Evolutionary conservation across 768 basidiomycete species (phyloP).

Genomic region (Tricholoma terreum): DNA sequence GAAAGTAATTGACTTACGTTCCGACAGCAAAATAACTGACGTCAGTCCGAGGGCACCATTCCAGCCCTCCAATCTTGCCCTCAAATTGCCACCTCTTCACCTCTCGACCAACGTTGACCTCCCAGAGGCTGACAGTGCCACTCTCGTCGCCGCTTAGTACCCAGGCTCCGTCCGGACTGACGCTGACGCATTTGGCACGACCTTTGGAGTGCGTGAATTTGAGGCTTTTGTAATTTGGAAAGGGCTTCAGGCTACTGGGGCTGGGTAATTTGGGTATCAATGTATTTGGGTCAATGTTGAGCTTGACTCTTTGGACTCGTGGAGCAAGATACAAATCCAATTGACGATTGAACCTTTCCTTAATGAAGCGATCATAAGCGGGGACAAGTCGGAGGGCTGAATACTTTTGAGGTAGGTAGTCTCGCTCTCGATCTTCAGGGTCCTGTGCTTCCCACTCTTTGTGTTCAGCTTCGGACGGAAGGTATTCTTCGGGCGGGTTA

Average conservation of each 20-base stretch:
- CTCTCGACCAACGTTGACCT: constrained; percentile 84
- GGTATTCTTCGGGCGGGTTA: constrained; percentile 96
- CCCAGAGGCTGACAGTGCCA: constrained; percentile 88
- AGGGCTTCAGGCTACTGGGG: constrained; percentile 87
- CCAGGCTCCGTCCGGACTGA: constrained; percentile 92
- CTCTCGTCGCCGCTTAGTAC: constrained; percentile 87
- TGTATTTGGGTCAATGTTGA: constrained; percentile 89
- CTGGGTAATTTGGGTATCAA: constrained; percentile 94
- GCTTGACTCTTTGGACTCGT: constrained; percentile 78
- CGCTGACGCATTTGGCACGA: constrained; percentile 69
- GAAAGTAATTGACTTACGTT: constrained; percentile 52
- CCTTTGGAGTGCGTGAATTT: constrained; percentile 63
- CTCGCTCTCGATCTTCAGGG: constrained; percentile 83
- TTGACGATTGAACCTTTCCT: constrained; percentile 90
- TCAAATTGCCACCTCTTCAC: constrained; percentile 84
- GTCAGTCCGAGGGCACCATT: constrained; percentile 92
- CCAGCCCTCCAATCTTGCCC: constrained; percentile 75
- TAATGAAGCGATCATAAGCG: constrained; percentile 87
- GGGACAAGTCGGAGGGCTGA: constrained; percentile 85
- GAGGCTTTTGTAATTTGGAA: constrained; percentile 84
- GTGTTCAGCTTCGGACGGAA: constrained; percentile 80
- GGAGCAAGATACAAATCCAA: constrained; percentile 97
- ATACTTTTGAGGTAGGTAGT: constrained; percentile 88
- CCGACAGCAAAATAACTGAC: constrained; percentile 76
- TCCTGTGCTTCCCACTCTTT: constrained; percentile 81